Percentiles rank a stretch among this genome's conserved stretches.
phyloP scores from a whole-genome alignment of 352 stramenopile genomes.

The Globisporangium radiosum region DNA sequence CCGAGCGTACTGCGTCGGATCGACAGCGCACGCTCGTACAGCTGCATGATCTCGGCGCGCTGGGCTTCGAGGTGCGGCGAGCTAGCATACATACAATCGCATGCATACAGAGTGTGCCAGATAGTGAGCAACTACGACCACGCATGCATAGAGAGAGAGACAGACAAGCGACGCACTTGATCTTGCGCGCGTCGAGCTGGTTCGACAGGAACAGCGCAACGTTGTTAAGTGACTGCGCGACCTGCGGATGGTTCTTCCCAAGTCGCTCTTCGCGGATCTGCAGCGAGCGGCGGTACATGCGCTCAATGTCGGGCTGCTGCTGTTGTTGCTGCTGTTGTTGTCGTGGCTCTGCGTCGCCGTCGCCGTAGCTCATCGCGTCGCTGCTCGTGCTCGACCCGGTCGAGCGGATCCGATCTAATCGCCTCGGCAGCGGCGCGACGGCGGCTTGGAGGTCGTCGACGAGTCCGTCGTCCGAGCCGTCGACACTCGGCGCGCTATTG shows the following conservation, averaged over 20 bases:
- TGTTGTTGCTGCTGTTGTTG: conserved; percentile 12
- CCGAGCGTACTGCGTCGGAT: conserved; percentile 69
- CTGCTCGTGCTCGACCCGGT: conserved; percentile 9
- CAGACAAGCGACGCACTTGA: conserved; percentile 28
- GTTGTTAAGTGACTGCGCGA: conserved; percentile 80
- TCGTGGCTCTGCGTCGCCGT: conserved; percentile 2
- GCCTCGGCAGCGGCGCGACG: conserved; percentile 1
- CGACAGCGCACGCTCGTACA: conserved; percentile 57
- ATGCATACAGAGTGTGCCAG: background rate
- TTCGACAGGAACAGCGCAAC: conserved; percentile 65
- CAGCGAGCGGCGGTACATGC: conserved; percentile 70
- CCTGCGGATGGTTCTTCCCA: conserved; percentile 63
- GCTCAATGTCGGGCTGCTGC: conserved; percentile 44
- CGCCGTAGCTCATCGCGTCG: conserved; percentile 5
- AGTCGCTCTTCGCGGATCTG: conserved; percentile 66
- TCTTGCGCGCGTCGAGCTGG: conserved; percentile 44
- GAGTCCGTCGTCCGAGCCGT: conserved; percentile 13
- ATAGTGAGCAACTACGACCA: background rate
- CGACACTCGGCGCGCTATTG: conserved; percentile 8
- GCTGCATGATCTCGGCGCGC: conserved; percentile 44
- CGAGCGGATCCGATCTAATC: background rate
- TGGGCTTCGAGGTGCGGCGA: conserved; percentile 19
- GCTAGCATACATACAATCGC: background rate
- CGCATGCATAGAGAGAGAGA: conserved; percentile 1
- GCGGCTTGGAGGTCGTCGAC: background rate